Conservation (phyloP, 192 early-diverging fungal genomes). For the Entomortierella parvispora region DNA sequence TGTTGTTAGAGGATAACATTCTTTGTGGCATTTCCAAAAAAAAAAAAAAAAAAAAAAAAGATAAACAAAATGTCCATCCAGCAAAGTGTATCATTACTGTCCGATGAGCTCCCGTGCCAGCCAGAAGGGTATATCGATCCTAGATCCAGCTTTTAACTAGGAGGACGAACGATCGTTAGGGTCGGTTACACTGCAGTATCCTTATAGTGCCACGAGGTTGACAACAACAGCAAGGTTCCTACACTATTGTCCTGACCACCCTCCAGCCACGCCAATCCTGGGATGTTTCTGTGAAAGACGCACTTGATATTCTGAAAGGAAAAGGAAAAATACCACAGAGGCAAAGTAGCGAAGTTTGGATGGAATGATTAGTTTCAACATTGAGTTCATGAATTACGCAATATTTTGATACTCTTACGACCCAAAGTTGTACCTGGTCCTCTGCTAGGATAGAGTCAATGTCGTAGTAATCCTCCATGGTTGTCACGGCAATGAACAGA, state of each 20-base stretch:
- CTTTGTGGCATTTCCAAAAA: background rate
- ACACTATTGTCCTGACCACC: slow-evolving; percentile 36
- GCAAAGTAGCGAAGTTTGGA: background rate
- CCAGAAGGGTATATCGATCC: slow-evolving; percentile 46
- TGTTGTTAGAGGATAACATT: background rate
- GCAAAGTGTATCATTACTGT: slow-evolving; percentile 8
- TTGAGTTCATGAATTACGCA: background rate
- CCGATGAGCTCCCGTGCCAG: slow-evolving; percentile 35
- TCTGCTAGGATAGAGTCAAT: slow-evolving; percentile 68
- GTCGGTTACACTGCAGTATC: background rate
- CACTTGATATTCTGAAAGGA: slow-evolving; percentile 32
- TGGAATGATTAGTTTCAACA: background rate
- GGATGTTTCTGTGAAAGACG: slow-evolving; percentile 27
- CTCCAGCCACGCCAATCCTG: slow-evolving; percentile 36
- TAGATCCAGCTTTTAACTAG: slow-evolving; percentile 42
- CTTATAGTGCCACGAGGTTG: background rate
- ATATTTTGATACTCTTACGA: background rate
- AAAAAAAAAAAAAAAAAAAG: background rate
- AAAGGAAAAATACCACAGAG: too few relatives aligned
- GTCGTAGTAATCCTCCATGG: slow-evolving; percentile 64
- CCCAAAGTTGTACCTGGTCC: slow-evolving; percentile 50
- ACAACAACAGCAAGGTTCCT: background rate
- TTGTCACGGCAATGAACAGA: background rate
- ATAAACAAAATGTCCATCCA: background rate
- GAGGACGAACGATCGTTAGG: background rate